phyloP scores from a whole-genome alignment of 176 grass and related monocot genomes.

The Carex scoparia region DNA sequence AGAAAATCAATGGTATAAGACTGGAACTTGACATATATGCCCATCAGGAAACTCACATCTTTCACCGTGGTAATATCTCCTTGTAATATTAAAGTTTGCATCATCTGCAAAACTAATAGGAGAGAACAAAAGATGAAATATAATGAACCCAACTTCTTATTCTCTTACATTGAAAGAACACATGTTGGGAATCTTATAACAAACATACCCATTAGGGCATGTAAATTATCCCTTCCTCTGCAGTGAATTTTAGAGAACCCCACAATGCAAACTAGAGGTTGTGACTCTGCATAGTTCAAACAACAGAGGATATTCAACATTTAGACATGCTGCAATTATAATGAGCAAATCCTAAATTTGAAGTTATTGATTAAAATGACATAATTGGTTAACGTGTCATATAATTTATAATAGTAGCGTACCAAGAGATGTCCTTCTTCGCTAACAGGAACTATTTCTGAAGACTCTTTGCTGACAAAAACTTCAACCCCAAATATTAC shows the following conservation, averaged over 20 bases:
- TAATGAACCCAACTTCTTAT: constrained; percentile 2
- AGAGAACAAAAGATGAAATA: constrained; percentile 28
- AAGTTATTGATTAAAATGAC: not conserved
- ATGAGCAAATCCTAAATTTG: not conserved
- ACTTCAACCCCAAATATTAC: not conserved
- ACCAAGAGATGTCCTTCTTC: constrained; percentile 35
- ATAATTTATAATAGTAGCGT: constrained; percentile 21
- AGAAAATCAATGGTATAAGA: constrained; percentile 87
- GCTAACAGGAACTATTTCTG: not conserved
- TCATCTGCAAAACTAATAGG: constrained; percentile 54
- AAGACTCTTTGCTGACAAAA: not conserved
- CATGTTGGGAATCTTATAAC: constrained; percentile 6
- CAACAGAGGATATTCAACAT: constrained; percentile 89
- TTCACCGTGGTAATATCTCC: constrained; percentile 81
- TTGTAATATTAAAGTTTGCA: constrained; percentile 93
- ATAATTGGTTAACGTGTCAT: not conserved
- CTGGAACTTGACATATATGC: constrained; percentile 94
- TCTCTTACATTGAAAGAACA: not conserved
- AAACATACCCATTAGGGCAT: constrained; percentile 84
- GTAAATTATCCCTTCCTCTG: constrained; percentile 96
- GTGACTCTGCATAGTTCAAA: constrained; percentile 75
- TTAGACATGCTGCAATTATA: constrained; percentile 49
- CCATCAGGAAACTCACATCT: constrained; percentile 84
- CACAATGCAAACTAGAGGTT: constrained; percentile 72
- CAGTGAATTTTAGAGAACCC: constrained; percentile 88